Base-by-base conservation (phyloP, 768 basidiomycete genomes). In the Hygrocybe punicea region DNA sequence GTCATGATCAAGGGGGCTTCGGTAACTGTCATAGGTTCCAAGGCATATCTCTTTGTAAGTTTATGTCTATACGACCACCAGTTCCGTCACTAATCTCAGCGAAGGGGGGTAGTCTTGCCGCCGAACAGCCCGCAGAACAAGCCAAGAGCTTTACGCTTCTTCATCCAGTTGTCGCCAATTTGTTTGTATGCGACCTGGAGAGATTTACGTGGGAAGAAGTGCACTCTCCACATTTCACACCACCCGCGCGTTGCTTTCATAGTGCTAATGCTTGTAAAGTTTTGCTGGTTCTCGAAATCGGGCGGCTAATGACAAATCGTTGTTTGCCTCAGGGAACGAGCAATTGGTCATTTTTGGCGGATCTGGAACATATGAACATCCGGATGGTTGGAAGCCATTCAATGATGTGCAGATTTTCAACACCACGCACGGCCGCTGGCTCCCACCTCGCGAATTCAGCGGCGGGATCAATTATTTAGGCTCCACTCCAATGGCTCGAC, bases 301-400 rank as follows among this genome's bases (percentile, higher is more conserved):
- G 14, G 3, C 17, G 33, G 39, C 29, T 25, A n/a, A 23, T 10
- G 17, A 52, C 29, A 40, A 42, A 29, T 35, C 10, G 3, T n/a
- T n/a, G 8, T 56, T 39, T 16, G 13, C 35, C n/a, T n/a, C 51
- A 64, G 63, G 63, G 63, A 56, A 55, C 1, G 58, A 64, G 33
- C 47, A 64, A 21, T 53, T 64, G 6, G 58, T 62, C 0, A 55
- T 64, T 6, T 64, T 57, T 46, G 63, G 63, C 4, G 63, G 63
- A 3, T 29, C 58, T 42, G 57, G 62, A 6, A 51, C 11, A 4
- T 45, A 40, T 34, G 39, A 50, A 4, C n/a, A n/a, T n/a, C n/a
- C n/a, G n/a, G n/a, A n/a, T n/a, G n/a, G n/a, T n/a, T n/a, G n/a
- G n/a, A 10, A 23, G 7, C 39, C 21, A 10, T 8, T 54, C 23